Conservation (phyloP, 192 early-diverging fungal genomes). For the Chytriomyces sp. region DNA sequence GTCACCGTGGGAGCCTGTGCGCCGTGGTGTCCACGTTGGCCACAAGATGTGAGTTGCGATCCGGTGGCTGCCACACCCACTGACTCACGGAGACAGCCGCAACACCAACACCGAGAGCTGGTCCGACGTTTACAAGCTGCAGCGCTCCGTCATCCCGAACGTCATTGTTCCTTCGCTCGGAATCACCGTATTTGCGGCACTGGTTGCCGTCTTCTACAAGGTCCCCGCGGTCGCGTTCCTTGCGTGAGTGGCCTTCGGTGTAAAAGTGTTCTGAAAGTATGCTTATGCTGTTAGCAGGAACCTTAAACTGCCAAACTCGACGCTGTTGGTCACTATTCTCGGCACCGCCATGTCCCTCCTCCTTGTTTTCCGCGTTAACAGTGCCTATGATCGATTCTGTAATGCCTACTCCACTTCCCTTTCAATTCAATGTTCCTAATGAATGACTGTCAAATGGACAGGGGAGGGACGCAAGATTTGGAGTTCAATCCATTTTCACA, state of each 20-base stretch:
- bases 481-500: conserved; percentile 67
- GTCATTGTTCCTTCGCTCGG: conserved; percentile 2
- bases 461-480: conserved; percentile 90
- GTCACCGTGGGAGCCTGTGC: not conserved
- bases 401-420: not conserved
- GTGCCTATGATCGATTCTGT: conserved; percentile 19
- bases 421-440: conserved; percentile 62
- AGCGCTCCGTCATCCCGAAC: conserved; percentile 17
- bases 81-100: not conserved
- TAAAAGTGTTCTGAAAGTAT: not conserved
- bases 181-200: conserved; percentile 1
- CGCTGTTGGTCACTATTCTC: conserved; percentile 44
- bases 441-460: conserved; percentile 65
- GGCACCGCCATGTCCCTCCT: conserved; percentile 58
- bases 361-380: conserved; percentile 75
- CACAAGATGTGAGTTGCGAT: not conserved
- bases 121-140: conserved; percentile 3
- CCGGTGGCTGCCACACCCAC: not conserved
- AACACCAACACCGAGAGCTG: conserved; percentile 1
- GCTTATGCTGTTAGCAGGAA: not conserved
- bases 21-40: not conserved
- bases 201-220: conserved; percentile 22
- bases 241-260: too few species aligned
- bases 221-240: conserved; percentile 11
- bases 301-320: conserved; percentile 32